Percentiles rank a stretch among this genome's conserved stretches.
Evolutionary conservation across 2,329 filamentous ascomycete genomes (phyloP).

Genomic region (Botrytis tulipae): DNA sequence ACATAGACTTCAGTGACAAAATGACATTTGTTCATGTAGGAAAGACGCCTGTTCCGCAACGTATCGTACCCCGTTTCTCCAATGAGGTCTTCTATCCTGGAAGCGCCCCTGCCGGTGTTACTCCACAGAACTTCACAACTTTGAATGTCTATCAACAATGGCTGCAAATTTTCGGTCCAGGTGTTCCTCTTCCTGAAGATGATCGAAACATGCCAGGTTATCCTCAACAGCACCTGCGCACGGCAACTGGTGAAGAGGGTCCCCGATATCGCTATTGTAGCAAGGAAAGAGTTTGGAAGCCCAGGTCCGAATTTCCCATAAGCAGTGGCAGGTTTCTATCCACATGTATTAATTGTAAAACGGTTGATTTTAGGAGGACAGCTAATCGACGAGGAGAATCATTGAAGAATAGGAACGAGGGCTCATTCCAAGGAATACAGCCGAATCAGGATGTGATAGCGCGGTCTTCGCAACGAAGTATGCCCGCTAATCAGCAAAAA

Average conservation of each 20-base stretch:
- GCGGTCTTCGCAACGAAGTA: not conserved
- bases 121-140: not conserved
- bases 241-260: not conserved
- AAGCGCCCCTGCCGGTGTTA: not conserved
- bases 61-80: not conserved
- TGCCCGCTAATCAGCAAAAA: not conserved
- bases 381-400: not conserved
- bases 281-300: not conserved
- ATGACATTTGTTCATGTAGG: not conserved
- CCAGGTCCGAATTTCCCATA: not conserved
- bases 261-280: not conserved
- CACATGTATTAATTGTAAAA: not conserved
- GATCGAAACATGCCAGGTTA: not conserved
- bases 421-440: not conserved
- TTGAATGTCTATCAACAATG: not conserved
- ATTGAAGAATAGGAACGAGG: not conserved
- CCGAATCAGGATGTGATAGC: not conserved
- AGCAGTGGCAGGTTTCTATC: not conserved
- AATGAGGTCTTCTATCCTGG: not conserved
- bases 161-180: not conserved
- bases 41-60: not conserved
- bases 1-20: not conserved
- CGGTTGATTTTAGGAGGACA: accelerated
- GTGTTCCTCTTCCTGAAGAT: not conserved
- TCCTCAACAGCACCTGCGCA: not conserved